Base-by-base conservation (phyloP, 2,329 filamentous ascomycete genomes). In the Penicillium italicum region DNA sequence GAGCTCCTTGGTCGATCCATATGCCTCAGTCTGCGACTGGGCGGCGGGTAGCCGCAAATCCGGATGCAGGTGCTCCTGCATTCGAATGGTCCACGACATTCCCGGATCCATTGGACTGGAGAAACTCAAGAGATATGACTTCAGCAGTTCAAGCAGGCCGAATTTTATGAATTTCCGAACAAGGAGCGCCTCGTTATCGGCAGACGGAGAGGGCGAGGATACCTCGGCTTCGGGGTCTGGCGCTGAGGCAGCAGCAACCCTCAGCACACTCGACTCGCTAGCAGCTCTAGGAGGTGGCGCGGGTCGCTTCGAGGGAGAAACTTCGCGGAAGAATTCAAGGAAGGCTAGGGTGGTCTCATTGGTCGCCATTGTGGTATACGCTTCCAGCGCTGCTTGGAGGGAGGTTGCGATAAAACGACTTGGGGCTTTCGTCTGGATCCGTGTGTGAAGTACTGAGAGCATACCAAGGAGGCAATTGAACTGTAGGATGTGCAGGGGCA, bases 401-500 rank as follows among this genome's bases (percentile, higher is more conserved):
- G 83, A 85, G 0, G 83, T 85, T 9, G 83, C 84, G 14, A 87
- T 74, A 62, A 87, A 87, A 1, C 84, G 80, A 62, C 83, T 86
- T 0, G 85, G 84, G 42, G 79, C 82, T 65, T 85, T 85, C 4
- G 85, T 85, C 70, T 83, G 83, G 66, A 87, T 83, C 20, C 85
- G 77, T 5, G 76, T 76, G 66, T 87, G 85, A 16, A 87, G 72
- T 11, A 81, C 77, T 1, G 81, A 76, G 2, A 87, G 74, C 77
- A 87, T 81, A 2, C 71, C 69, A 12, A 66, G 26, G 11, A 66
- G 58, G 18, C 63, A 66, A 38, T 66, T 66, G 52, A 65, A 66
- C 31, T 65, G 58, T 18, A 61, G 12, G 16, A 59, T 53, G 48
- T 66, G 62, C 38, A 26, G 11, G 11, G 63, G 60, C 9, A 57